These are phyloP conservation scores for Lanmaoa rubissima DNA, from an alignment of 768 basidiomycete species.

Conservation along the genomic window DNA sequence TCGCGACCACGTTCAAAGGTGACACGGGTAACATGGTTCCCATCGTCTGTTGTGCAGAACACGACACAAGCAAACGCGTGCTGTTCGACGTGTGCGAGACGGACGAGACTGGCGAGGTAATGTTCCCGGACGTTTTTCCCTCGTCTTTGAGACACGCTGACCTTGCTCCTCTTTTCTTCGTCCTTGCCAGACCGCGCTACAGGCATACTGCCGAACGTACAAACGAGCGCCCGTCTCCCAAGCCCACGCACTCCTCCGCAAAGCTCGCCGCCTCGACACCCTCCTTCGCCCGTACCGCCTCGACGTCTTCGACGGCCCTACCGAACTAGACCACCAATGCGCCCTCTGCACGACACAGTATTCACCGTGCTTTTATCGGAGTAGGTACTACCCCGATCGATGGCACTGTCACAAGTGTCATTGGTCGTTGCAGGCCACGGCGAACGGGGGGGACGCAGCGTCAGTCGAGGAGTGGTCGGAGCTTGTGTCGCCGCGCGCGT, in stretches of 20 bases:
- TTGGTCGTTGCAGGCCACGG: conserved; percentile 18
- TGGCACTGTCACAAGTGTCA: conserved; percentile 48
- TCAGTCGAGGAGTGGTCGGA: conserved; percentile 18
- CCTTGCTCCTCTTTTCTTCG: neutral
- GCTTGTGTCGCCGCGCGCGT: conserved; percentile 5
- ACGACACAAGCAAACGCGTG: conserved; percentile 59
- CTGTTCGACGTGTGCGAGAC: conserved; percentile 85
- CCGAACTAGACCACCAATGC: conserved; percentile 44
- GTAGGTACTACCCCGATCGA: conserved; percentile 22
- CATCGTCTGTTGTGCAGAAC: conserved; percentile 75
- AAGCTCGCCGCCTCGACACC: conserved; percentile 80
- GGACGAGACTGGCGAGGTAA: conserved; percentile 77
- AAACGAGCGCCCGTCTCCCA: conserved; percentile 73
- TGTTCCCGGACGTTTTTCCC: conserved; percentile 14
- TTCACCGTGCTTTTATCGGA: conserved; percentile 74
- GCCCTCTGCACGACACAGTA: conserved; percentile 62
- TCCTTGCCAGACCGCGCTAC: conserved; percentile 71
- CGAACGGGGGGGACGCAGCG: neutral
- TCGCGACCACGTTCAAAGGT: conserved; percentile 71
- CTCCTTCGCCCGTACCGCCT: conserved; percentile 50
- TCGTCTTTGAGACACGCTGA: conserved; percentile 3
- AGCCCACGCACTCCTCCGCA: conserved; percentile 84
- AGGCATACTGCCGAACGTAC: conserved; percentile 82
- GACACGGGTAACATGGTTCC: conserved; percentile 78
- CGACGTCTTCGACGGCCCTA: conserved; percentile 28